Evolutionary conservation across 768 basidiomycete species (phyloP).

Genomic region (Mycena sanguinolenta): DNA sequence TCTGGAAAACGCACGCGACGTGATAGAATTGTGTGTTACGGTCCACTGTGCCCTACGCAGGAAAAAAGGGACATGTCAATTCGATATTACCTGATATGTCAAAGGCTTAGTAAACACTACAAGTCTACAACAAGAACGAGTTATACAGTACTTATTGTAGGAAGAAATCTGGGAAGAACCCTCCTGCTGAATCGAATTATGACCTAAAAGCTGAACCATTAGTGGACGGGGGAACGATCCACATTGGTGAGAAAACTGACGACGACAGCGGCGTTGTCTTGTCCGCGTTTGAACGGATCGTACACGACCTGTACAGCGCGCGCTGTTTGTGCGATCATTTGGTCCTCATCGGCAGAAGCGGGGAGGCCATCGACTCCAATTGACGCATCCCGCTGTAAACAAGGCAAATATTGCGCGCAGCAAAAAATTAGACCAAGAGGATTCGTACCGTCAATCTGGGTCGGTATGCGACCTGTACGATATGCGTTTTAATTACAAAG

Average conservation of each 20-base stretch:
- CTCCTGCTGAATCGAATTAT: not conserved
- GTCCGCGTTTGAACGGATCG: slow-evolving; percentile 64
- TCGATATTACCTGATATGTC: too few species aligned
- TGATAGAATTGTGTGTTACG: too few species aligned
- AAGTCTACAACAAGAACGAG: too few species aligned
- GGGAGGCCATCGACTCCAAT: slow-evolving; percentile 78
- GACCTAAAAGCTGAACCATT: not conserved
- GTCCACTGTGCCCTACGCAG: too few species aligned
- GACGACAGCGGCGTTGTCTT: slow-evolving; percentile 70
- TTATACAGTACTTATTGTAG: too few species aligned
- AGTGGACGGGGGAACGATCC: not conserved
- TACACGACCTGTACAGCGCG: slow-evolving; percentile 60
- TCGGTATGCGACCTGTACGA: slow-evolving; percentile 64
- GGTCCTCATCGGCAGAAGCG: slow-evolving; percentile 62
- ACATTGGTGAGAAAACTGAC: slow-evolving; percentile 36
- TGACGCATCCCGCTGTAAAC: slow-evolving; percentile 59
- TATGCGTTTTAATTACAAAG: slow-evolving; percentile 70
- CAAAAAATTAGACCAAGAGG: not conserved
- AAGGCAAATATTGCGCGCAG: too few species aligned
- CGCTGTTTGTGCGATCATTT: slow-evolving; percentile 58
- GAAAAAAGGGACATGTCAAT: too few species aligned
- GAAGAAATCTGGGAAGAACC: not conserved
- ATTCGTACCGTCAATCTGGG: slow-evolving; percentile 66
- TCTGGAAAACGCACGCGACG: too few species aligned
- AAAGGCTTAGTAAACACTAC: too few species aligned